Conservation (phyloP, 2,329 filamentous ascomycete genomes). For the Sarocladium strictum region DNA sequence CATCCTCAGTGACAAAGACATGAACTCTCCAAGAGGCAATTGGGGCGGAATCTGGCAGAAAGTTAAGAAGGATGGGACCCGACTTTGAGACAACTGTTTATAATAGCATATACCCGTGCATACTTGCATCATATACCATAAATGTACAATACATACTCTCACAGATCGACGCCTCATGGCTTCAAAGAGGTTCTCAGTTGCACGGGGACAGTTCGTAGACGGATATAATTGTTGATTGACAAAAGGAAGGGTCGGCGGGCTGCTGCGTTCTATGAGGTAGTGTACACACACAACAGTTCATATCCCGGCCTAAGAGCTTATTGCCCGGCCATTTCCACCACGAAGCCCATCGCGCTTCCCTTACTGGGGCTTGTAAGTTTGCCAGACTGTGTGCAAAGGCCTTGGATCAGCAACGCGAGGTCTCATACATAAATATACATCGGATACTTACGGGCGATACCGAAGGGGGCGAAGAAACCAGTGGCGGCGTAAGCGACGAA, state of each 20-base stretch:
- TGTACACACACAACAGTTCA: conserved; percentile 26
- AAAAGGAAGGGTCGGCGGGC: conserved; percentile 20
- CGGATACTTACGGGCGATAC: conserved; percentile 51
- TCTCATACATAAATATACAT: not conserved
- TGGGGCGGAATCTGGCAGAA: conserved; percentile 19
- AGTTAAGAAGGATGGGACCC: conserved; percentile 22
- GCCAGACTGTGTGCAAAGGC: conserved; percentile 35
- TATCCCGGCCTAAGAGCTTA: conserved; percentile 10
- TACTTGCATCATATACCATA: not conserved
- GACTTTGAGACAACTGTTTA: conserved; percentile 16
- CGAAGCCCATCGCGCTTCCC: conserved; percentile 8
- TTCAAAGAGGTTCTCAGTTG: too few species aligned
- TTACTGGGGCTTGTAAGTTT: conserved; percentile 36
- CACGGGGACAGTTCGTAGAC: conserved; percentile 9
- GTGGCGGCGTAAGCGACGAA: conserved; percentile 68
- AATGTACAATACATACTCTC: conserved; percentile 4
- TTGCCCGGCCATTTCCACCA: conserved; percentile 16
- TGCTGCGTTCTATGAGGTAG: conserved; percentile 27
- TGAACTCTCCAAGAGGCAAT: conserved; percentile 21
- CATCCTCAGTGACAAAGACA: conserved; percentile 29
- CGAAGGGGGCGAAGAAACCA: conserved; percentile 57
- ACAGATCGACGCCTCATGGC: too few species aligned
- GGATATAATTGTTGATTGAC: conserved; percentile 13
- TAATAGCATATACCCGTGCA: conserved; percentile 1
- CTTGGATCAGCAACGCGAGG: not conserved